Evolutionary conservation across 192 early-diverging fungal species (phyloP), one percentile per base, ranked within the genome.

Genomic region (Umbelopsis vinacea): DNA sequence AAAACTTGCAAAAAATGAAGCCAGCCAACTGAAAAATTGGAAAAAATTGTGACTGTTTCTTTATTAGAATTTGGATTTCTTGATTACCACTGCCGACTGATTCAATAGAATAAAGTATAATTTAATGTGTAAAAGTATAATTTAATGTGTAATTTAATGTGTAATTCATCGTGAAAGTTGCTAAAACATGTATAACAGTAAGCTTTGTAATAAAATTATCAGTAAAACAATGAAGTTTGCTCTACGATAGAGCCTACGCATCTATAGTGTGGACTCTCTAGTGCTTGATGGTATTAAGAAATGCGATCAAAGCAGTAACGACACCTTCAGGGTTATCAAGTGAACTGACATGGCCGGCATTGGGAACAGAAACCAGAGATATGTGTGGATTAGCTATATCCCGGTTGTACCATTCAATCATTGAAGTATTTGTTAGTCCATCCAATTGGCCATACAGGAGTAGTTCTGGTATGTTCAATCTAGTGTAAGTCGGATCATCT

Each of bases 401-500:
- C 3, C 57, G 57, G 7, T 29, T 35, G 33, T 63, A 63, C 57
- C 57, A 63, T 14, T 35, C 29, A 37, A 63, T 63, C 57, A 63
- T 63, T 19, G 57, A 63, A 6, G 33, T n/a, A 19, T 63, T 63
- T 22, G 57, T 63, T 0, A 63, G 33, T 2, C 15, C 17, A 46
- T 68, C 67, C 43, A 50, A 22, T 52, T 68, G 24, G 10, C 67
- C 67, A 35, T 50, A 50, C 0, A 68, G 23, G 15, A 68, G 48
- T 40, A 68, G n/a, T 15, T 68, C 67, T 15, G 67, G 67, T 11
- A 68, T 52, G 11, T 68, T 17, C 29, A 47, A 22, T 17, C 45
- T 52, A n/a, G 29, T n/a, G 37, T n/a, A 68, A 15, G 4, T 47
- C 15, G 24, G 24, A 68, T 68, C 67, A 4, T 68, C 17, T 3